These are phyloP conservation scores for Barnettozyma salicaria DNA, from an alignment of 805 yeast genomes.

Conservation along the genomic window DNA sequence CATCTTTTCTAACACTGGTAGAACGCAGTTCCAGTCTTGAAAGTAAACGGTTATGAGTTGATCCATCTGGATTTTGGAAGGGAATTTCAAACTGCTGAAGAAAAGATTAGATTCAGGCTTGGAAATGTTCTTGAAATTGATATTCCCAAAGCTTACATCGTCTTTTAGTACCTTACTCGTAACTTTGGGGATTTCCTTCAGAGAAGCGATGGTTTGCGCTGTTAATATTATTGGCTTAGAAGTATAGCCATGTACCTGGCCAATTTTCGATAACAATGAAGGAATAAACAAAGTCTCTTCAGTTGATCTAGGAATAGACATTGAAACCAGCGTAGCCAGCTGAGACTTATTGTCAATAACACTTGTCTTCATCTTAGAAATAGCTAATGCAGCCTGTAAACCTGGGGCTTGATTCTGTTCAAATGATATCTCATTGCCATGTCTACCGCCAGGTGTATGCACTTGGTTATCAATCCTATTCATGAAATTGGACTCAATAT, in stretches of 20 bases:
- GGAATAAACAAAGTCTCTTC: conserved; percentile 76
- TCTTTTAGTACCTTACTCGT: conserved; percentile 9
- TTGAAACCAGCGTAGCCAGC: conserved; percentile 55
- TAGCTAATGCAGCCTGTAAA: conserved; percentile 59
- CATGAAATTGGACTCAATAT: not conserved
- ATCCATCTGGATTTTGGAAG: conserved; percentile 57
- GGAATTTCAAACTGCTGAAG: conserved; percentile 38
- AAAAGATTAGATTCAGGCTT: conserved; percentile 40
- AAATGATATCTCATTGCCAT: conserved; percentile 37
- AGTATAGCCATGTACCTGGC: conserved; percentile 64
- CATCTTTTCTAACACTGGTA: conserved; percentile 65
- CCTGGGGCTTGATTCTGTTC: conserved; percentile 74
- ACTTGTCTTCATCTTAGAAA: conserved; percentile 47
- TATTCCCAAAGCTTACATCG: conserved; percentile 27
- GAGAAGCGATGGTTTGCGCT: conserved; percentile 62
- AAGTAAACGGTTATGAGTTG: conserved; percentile 62
- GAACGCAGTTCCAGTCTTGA: conserved; percentile 67
- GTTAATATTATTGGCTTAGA: conserved; percentile 67
- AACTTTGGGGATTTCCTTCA: conserved; percentile 44
- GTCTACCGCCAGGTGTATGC: conserved; percentile 18
- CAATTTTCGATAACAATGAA: conserved; percentile 59
- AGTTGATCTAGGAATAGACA: conserved; percentile 70
- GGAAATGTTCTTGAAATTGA: conserved; percentile 35
- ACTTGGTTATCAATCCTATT: conserved; percentile 2
- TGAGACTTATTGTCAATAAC: conserved; percentile 32